phyloP scores from a whole-genome alignment of 345 rosid genomes.

The Lagerstroemia speciosa region DNA sequence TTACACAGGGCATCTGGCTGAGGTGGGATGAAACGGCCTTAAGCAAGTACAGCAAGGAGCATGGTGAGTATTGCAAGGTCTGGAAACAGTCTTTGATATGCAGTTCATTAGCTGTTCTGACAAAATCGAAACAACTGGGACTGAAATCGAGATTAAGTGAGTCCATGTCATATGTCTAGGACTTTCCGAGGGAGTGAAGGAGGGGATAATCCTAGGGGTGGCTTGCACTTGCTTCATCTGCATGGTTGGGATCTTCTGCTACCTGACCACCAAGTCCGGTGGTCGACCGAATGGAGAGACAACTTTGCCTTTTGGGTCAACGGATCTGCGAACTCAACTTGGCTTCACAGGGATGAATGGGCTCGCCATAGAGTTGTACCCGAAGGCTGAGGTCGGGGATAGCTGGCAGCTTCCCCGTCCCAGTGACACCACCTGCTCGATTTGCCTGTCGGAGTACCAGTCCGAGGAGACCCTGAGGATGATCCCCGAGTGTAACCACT shows the following conservation, averaged over 20 bases:
- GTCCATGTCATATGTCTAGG: background rate
- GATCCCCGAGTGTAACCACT: constrained; percentile 50
- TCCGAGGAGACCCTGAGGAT: constrained; percentile 41
- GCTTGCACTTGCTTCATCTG: background rate
- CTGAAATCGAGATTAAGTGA: background rate
- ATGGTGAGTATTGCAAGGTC: background rate
- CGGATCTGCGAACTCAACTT: background rate
- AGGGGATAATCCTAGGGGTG: background rate
- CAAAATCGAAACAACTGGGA: background rate
- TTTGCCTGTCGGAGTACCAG: constrained; percentile 50
- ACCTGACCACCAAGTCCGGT: background rate
- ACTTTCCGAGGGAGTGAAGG: background rate
- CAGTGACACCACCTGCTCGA: constrained; percentile 38
- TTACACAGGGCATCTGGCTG: background rate
- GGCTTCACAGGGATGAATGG: constrained; percentile 4
- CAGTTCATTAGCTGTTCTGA: too few species aligned
- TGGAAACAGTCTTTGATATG: too few species aligned
- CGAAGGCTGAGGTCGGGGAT: constrained; percentile 33
- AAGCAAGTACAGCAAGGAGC: background rate
- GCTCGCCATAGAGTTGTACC: constrained; percentile 14
- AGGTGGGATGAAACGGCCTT: background rate
- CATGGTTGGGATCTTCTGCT: constrained; percentile 1
- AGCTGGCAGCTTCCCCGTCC: constrained; percentile 29
- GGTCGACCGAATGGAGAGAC: background rate
- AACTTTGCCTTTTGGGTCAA: background rate